Evolutionary conservation across 768 basidiomycete species (phyloP).

Genomic region (Dioszegia aurantiaca): DNA sequence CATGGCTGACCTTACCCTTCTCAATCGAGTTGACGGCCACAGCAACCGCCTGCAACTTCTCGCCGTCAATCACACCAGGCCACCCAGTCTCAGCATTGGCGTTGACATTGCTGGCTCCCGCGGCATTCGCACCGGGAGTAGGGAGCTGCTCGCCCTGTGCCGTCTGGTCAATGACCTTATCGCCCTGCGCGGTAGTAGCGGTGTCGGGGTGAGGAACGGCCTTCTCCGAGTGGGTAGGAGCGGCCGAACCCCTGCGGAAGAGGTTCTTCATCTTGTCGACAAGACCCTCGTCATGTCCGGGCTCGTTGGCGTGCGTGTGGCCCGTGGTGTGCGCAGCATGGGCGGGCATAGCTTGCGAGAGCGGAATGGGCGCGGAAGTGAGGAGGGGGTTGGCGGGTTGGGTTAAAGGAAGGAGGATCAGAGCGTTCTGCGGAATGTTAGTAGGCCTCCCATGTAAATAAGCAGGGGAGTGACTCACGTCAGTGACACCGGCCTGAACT

Average conservation of each 20-base stretch:
- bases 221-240: slow-evolving; percentile 2
- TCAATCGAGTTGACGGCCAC: slow-evolving; percentile 27
- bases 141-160: slow-evolving; percentile 32
- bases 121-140: slow-evolving; percentile 21
- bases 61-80: slow-evolving; percentile 36
- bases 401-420: slow-evolving; percentile 39
- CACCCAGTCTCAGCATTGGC: slow-evolving; percentile 35
- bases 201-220: slow-evolving; percentile 6
- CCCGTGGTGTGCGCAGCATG: slow-evolving; percentile 28
- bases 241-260: slow-evolving; percentile 27
- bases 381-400: slow-evolving; percentile 41
- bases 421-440: slow-evolving; percentile 30
- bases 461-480: slow-evolving; percentile 23
- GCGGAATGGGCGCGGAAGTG: slow-evolving; percentile 33
- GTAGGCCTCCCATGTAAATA: not conserved
- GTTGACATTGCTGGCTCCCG: slow-evolving; percentile 32
- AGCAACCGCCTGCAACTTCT: slow-evolving; percentile 29
- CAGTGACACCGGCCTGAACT: slow-evolving; percentile 42
- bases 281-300: slow-evolving; percentile 27
- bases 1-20: slow-evolving; percentile 29
- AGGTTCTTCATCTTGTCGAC: slow-evolving; percentile 39
- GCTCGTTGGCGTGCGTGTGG: not conserved
- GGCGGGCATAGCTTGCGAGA: slow-evolving; percentile 42
- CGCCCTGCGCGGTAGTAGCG: slow-evolving; percentile 11
- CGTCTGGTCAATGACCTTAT: slow-evolving; percentile 37